A percentile compares a stretch with the other conserved stretches of the same genome.
Evolutionary conservation across 192 early-diverging fungal genomes (phyloP).

Genomic region (Mortierella alpina): DNA sequence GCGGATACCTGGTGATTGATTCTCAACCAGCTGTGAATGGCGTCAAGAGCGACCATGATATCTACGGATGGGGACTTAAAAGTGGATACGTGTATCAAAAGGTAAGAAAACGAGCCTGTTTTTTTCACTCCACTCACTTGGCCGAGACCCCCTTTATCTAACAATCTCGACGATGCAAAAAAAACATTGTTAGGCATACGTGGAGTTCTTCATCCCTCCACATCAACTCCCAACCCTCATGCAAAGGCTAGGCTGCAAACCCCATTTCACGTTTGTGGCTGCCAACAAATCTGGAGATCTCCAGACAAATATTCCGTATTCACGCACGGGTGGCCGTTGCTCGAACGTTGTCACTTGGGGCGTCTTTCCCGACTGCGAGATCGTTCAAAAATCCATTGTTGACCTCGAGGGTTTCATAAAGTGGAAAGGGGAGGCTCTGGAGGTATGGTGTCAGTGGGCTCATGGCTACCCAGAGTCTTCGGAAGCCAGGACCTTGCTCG

Average conservation of each 20-base stretch:
- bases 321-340: not conserved
- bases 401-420: constrained; percentile 86
- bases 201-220: constrained; percentile 91
- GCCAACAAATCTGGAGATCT: too few relatives aligned
- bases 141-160: not conserved
- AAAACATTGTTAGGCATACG: constrained; percentile 68
- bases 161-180: not conserved
- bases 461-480: constrained; percentile 67
- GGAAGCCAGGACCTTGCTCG: constrained; percentile 62
- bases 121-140: too few relatives aligned
- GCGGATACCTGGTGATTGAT: constrained; percentile 89
- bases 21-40: constrained; percentile 95
- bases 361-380: constrained; percentile 94
- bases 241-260: constrained; percentile 62
- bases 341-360: constrained; percentile 98
- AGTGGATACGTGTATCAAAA: constrained; percentile 97
- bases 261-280: constrained; percentile 41
- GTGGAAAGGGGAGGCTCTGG: constrained; percentile 96
- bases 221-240: constrained; percentile 73
- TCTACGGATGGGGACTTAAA: constrained; percentile 93
- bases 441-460: constrained; percentile 91
- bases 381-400: constrained; percentile 93
- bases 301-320: too few relatives aligned
- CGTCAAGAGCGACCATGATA: constrained; percentile 70
- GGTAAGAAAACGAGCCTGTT: constrained; percentile 5